These are phyloP conservation scores for Capsicum baccatum DNA, from an alignment of 257 asterid genomes.

Conservation along the genomic window DNA sequence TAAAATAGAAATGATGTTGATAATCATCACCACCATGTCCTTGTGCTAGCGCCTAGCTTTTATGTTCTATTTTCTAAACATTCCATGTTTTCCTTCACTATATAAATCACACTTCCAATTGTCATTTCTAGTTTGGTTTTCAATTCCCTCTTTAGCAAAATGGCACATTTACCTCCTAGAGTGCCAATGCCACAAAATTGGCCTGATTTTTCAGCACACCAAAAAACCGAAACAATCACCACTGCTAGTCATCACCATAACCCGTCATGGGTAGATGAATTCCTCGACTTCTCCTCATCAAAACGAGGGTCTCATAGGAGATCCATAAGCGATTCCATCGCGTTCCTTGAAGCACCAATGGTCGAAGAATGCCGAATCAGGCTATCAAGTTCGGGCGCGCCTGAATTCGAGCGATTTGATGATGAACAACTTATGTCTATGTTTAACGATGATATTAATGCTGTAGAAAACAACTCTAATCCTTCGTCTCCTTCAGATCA, in stretches of 20 bases:
- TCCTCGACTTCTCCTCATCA: conserved; percentile 76
- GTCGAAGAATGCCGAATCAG: conserved; percentile 64
- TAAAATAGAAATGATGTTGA: background rate
- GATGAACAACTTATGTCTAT: conserved; percentile 91
- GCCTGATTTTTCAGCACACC: conserved; percentile 56
- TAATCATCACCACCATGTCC: conserved; percentile 22
- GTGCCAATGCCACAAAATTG: conserved; percentile 69
- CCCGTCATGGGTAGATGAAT: conserved; percentile 78
- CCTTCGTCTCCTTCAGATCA: conserved; percentile 83
- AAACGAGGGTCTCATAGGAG: conserved; percentile 78
- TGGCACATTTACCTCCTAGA: conserved; percentile 94
- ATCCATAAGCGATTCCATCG: conserved; percentile 79
- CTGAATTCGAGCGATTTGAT: conserved; percentile 70
- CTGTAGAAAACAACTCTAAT: conserved; percentile 53
- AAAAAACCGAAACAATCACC: conserved; percentile 25
- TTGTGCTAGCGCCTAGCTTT: background rate
- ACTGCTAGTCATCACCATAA: background rate
- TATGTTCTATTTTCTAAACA: background rate
- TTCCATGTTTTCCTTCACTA: conserved; percentile 1
- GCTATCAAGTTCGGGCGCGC: conserved; percentile 39
- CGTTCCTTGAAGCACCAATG: conserved; percentile 72
- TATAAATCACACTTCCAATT: conserved; percentile 13
- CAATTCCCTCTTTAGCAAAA: background rate
- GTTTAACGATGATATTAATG: conserved; percentile 57
- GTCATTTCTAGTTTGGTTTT: conserved; percentile 19